Conservation (phyloP, 805 yeast species). For the Wickerhamomyces ciferrii region DNA sequence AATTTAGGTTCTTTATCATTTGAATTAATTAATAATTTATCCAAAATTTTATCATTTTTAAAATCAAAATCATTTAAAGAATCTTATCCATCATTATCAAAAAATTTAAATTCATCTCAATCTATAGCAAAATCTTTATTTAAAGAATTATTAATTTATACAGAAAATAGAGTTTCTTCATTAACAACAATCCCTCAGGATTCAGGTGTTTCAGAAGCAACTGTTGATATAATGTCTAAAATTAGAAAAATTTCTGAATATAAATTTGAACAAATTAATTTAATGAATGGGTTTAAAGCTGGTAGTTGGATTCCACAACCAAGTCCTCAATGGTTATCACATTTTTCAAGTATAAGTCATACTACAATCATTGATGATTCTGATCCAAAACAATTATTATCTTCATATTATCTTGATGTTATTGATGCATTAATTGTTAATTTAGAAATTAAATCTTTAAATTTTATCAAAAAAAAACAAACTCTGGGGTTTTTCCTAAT, state of each 20-base stretch:
- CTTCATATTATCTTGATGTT: constrained; percentile 70
- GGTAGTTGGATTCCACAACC: constrained; percentile 68
- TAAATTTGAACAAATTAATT: constrained; percentile 42
- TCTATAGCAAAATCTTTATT: constrained; percentile 38
- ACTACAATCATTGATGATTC: constrained; percentile 30
- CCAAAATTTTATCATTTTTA: constrained; percentile 27
- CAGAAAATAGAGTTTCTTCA: constrained; percentile 45
- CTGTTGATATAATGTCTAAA: constrained; percentile 67
- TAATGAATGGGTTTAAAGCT: constrained; percentile 45
- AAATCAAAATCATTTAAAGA: constrained; percentile 20
- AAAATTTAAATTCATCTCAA: constrained; percentile 21
- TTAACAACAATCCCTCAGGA: constrained; percentile 54
- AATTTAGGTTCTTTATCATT: constrained; percentile 49
- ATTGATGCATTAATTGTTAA: constrained; percentile 67
- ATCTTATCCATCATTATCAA: constrained; percentile 13
- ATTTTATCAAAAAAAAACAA: constrained; percentile 25
- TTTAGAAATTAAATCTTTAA: constrained; percentile 55
- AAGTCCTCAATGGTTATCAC: constrained; percentile 46
- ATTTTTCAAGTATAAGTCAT: constrained; percentile 43
- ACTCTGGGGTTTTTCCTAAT: constrained; percentile 65
- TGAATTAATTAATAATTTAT: constrained; percentile 50
- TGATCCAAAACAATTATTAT: constrained; percentile 46
- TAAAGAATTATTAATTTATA: constrained; percentile 48
- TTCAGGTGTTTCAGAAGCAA: constrained; percentile 63
- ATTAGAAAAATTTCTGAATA: constrained; percentile 62